These are phyloP conservation scores for Colletotrichum acutatum DNA, from an alignment of 2,329 filamentous ascomycete genomes.

Conservation along the genomic window DNA sequence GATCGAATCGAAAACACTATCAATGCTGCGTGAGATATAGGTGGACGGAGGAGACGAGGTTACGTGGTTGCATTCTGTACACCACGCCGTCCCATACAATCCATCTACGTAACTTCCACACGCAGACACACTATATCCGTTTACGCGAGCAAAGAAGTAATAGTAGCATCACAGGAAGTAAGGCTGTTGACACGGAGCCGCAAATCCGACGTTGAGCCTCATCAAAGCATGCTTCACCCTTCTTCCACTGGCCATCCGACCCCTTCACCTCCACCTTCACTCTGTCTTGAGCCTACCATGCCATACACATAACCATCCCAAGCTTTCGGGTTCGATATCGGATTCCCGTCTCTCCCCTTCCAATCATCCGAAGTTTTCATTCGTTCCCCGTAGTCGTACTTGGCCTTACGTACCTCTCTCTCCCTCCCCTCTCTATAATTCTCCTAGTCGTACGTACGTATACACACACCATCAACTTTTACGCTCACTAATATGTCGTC, in stretches of 20 bases:
- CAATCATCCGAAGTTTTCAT: not conserved
- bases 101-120: not conserved
- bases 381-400: not conserved
- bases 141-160: not conserved
- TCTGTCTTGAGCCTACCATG: no score
- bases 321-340: conserved; percentile 27
- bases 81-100: not conserved
- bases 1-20: not conserved
- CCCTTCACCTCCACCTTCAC: not conserved
- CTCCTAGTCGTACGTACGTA: not conserved
- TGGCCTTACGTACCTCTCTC: no score
- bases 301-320: conserved; percentile 4
- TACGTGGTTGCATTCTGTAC: not conserved
- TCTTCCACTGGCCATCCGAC: not conserved
- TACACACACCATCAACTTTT: not conserved
- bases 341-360: conserved; percentile 1
- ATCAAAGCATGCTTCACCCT: not conserved
- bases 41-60: not conserved
- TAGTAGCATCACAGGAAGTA: not conserved
- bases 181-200: not conserved
- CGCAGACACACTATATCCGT: not conserved
- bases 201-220: not conserved
- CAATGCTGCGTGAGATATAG: not conserved
- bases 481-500: not conserved
- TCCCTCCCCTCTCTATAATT: no score